Percentiles rank a stretch among this genome's conserved stretches.
These are phyloP conservation scores for Protomyces lactucae-debilis DNA, from an alignment of 1,139 yeast genomes.

Conservation along the genomic window DNA sequence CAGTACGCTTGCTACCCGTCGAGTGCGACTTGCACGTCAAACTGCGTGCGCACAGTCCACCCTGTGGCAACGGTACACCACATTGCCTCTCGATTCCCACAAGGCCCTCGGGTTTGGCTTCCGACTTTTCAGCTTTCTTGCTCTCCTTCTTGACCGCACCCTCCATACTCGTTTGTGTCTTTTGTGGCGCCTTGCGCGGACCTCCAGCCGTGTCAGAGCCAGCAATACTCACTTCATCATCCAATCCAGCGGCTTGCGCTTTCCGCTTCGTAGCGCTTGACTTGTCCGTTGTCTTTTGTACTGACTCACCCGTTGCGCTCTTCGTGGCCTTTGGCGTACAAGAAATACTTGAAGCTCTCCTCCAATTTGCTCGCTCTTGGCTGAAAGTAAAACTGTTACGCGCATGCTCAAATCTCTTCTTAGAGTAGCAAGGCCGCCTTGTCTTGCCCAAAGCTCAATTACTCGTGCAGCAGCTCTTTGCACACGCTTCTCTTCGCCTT, in stretches of 20 bases:
- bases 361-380: no score
- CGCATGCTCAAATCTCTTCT: background rate
- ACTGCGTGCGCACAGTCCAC: conserved; percentile 91
- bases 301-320: background rate
- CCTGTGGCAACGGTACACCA: conserved; percentile 89
- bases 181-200: background rate
- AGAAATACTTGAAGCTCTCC: no score
- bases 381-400: no score
- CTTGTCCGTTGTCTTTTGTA: background rate
- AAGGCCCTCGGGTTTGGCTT: conserved; percentile 28
- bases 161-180: background rate
- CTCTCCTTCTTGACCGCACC: conserved; percentile 1
- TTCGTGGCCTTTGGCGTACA: background rate
- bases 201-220: background rate
- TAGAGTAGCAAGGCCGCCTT: background rate
- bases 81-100: conserved; percentile 94
- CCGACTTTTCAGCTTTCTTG: conserved; percentile 18
- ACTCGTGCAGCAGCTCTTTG: background rate
- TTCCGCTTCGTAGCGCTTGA: background rate
- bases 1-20: conserved; percentile 97
- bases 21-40: conserved; percentile 96
- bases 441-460: background rate
- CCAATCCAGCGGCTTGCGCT: background rate
- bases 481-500: background rate
- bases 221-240: background rate